Evolutionary conservation across 73 alveolate genomes (phyloP).

Genomic region (Tetrahymena borealis): DNA sequence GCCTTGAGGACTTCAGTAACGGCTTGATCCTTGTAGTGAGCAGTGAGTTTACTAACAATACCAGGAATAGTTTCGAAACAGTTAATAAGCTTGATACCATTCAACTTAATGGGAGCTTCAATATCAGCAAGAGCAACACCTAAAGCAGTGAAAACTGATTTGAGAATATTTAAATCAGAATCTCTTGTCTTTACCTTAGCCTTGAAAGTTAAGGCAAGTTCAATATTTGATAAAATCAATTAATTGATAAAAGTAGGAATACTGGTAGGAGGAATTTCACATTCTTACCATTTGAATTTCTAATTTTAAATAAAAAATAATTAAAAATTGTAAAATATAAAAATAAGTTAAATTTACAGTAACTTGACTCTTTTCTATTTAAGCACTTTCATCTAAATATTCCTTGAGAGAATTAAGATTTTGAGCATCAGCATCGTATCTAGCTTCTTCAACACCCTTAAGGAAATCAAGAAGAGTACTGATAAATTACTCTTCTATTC

Average conservation of each 20-base stretch:
- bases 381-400: slow-evolving; percentile 1
- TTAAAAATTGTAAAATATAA: too few species aligned
- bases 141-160: slow-evolving; percentile 50
- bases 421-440: slow-evolving; percentile 3
- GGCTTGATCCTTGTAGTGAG: slow-evolving; percentile 57
- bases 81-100: slow-evolving; percentile 54
- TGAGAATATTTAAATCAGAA: slow-evolving; percentile 50
- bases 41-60: slow-evolving; percentile 37
- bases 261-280: slow-evolving; percentile 13
- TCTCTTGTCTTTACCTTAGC: slow-evolving; percentile 7
- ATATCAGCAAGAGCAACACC: slow-evolving; percentile 71
- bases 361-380: slow-evolving; percentile 4
- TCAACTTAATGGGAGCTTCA: slow-evolving; percentile 70
- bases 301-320: not conserved
- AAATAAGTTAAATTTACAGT: slow-evolving; percentile 6
- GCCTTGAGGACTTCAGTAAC: slow-evolving; percentile 48
- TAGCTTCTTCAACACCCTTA: not conserved
- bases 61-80: slow-evolving; percentile 58
- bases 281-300: slow-evolving; percentile 16
- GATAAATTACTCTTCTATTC: slow-evolving; percentile 32
- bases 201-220: slow-evolving; percentile 23
- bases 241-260: slow-evolving; percentile 17
- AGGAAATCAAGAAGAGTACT: slow-evolving; percentile 11
- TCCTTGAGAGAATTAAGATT: not conserved
- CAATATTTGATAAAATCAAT: slow-evolving; percentile 14